These are phyloP conservation scores for Ashbya aceris DNA, from an alignment of 1,139 yeast genomes.

Conservation along the genomic window DNA sequence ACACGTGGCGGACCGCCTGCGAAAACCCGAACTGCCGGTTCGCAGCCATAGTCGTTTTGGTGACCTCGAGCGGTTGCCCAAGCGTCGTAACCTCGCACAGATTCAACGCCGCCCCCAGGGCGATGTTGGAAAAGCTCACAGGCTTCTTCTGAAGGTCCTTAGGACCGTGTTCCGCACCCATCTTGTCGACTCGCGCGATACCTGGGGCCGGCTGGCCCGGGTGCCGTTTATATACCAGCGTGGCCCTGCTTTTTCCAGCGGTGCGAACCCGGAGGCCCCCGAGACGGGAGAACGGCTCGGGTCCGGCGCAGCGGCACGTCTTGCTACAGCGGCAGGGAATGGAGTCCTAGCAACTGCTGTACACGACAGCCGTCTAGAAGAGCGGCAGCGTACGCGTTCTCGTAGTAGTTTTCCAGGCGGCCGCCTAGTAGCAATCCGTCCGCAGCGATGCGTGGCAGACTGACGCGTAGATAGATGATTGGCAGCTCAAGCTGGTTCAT, in stretches of 20 bases:
- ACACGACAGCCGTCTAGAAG: slow-evolving; percentile 23
- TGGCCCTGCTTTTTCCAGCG: too few relatives aligned
- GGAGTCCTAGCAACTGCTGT: slow-evolving; percentile 22
- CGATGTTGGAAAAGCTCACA: slow-evolving; percentile 76
- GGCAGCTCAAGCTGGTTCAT: slow-evolving; percentile 50
- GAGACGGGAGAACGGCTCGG: too few relatives aligned
- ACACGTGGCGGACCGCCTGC: slow-evolving; percentile 64
- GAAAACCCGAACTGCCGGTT: slow-evolving; percentile 63
- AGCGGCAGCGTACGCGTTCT: slow-evolving; percentile 23
- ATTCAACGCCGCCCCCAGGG: slow-evolving; percentile 89
- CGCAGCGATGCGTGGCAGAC: slow-evolving; percentile 25
- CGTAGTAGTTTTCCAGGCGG: slow-evolving; percentile 22
- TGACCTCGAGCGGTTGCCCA: slow-evolving; percentile 94
- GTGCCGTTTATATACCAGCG: too few relatives aligned
- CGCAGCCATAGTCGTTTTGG: slow-evolving; percentile 97
- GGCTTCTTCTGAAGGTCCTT: slow-evolving; percentile 56
- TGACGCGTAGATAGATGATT: slow-evolving; percentile 41
- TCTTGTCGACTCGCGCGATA: neutral
- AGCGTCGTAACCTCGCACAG: slow-evolving; percentile 87
- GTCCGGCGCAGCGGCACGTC: too few relatives aligned
- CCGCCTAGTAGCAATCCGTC: slow-evolving; percentile 33
- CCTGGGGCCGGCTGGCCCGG: too few relatives aligned
- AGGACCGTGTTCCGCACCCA: slow-evolving; percentile 8
- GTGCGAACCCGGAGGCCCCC: too few relatives aligned
- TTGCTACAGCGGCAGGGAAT: too few relatives aligned